Percentiles rank a stretch among this genome's conserved stretches.
phyloP scores from a whole-genome alignment of 2,329 filamentous ascomycete genomes.

The Colletotrichum sp. region DNA sequence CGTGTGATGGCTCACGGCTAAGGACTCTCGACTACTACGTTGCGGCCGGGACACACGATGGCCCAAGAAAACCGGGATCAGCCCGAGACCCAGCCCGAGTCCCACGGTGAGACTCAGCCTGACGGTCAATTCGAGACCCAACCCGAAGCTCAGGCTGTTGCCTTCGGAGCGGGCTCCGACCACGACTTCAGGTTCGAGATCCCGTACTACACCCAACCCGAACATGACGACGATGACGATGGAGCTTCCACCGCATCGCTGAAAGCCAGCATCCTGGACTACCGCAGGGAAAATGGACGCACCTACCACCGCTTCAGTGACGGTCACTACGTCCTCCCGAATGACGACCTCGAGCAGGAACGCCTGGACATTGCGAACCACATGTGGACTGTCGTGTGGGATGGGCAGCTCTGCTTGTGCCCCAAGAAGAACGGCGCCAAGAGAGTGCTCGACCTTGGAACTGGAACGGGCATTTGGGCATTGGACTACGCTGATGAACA shows the following conservation, averaged over 20 bases:
- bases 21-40: background rate
- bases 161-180: background rate
- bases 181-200: background rate
- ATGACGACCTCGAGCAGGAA: slow-evolving; percentile 26
- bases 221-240: background rate
- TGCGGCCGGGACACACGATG: background rate
- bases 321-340: slow-evolving; percentile 30
- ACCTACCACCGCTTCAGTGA: slow-evolving; percentile 25
- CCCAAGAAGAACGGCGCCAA: slow-evolving; percentile 28
- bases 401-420: slow-evolving; percentile 30
- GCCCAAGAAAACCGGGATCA: background rate
- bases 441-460: slow-evolving; percentile 23
- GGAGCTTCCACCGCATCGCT: background rate
- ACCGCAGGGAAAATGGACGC: slow-evolving; percentile 19
- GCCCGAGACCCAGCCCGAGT: background rate
- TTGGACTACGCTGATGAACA: slow-evolving; percentile 11
- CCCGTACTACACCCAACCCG: background rate
- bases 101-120: background rate
- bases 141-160: background rate
- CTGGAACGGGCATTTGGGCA: slow-evolving; percentile 19
- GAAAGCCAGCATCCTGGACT: slow-evolving; percentile 12
- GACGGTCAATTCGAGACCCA: background rate
- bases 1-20: background rate
- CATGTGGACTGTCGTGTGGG: slow-evolving; percentile 34
- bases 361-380: slow-evolving; percentile 40